Conservation (phyloP, 345 rosid species). For the Aquilaria yunnanensis region DNA sequence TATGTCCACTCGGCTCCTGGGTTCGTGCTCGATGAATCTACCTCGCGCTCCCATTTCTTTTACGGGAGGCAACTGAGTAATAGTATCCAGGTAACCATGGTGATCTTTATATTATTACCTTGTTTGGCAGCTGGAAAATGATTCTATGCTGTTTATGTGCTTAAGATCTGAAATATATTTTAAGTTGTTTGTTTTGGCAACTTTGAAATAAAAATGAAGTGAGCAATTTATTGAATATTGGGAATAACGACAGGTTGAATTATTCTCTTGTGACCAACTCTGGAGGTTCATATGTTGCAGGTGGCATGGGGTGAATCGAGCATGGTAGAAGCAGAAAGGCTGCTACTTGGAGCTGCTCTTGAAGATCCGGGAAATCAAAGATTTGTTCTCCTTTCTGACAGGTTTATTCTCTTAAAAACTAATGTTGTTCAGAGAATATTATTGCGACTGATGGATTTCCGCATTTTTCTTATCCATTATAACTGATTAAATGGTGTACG, state of each 20-base stretch:
- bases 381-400: constrained; percentile 61
- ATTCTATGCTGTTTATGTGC: neutral
- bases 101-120: no score
- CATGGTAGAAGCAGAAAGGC: constrained; percentile 54
- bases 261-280: neutral
- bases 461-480: neutral
- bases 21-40: constrained; percentile 38
- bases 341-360: constrained; percentile 43
- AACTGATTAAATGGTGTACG: neutral
- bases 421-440: no score
- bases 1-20: constrained; percentile 50
- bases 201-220: no score
- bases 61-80: constrained; percentile 5
- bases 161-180: neutral
- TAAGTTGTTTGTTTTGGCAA: neutral
- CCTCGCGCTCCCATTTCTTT: constrained; percentile 46
- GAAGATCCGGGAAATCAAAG: constrained; percentile 53
- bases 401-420: constrained; percentile 18
- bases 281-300: constrained; percentile 17
- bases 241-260: no score
- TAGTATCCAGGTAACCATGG: neutral
- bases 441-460: neutral
- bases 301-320: constrained; percentile 58
- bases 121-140: no score
- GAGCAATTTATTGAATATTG: no score